Base-by-base conservation (phyloP, 129 eudicot species). In the Apium graveolens region DNA sequence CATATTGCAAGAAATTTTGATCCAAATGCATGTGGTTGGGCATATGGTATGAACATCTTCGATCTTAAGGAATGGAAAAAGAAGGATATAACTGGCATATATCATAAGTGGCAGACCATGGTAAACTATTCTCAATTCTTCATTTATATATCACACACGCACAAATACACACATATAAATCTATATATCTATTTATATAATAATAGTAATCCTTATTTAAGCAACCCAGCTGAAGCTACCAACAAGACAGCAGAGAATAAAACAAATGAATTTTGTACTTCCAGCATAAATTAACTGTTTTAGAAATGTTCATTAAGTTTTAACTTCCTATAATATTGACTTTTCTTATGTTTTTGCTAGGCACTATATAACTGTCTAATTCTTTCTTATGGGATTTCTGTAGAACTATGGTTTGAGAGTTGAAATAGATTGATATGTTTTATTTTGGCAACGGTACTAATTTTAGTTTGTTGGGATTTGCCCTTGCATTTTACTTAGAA, bases 1-100 rank as follows among this genome's bases (percentile, higher is more conserved):
- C 89, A 94, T 83, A 94, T 94, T 80, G 86, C 98, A 12, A 78
- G 79, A 63, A 94, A 94, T 79, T 94, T 94, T 81, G 97, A 89
- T 53, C 98, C 98, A 18, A 91, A 86, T 82, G 98, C 98, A 42
- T 94, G 98, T 53, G 98, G 98, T 12, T 94, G 98, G 98, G 98
- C 98, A 29, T 94, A 94, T 74, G 98, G 98, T 68, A 94, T 94
- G 98, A 94, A 94, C 76, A 79, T 94, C 49, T 94, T 94, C 80
- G 98, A 94, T 83, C 97, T 94, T n/a, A 90, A 91, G 73, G 96
- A 69, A 80, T 94, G 98, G 98, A 94, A 88, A 55, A 90, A 91
- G 91, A 88, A 86, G 87, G 97, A 94, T 86, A 94, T 94, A 46
- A 94, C 98, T 70, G 97, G 98, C 60, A 94, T 94, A 34, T 94